Percentiles rank a stretch among this genome's conserved stretches.
Evolutionary conservation across 164 flowering plant genomes (phyloP).

Genomic region (Vitis vinifera): ASM3070453v1 NC_081812.1:23622501-23623000

Average conservation of each 20-base stretch:
- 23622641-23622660: slow-evolving; percentile 17
- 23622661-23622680: slow-evolving; percentile 66
- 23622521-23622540: slow-evolving; percentile 32
- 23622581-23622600: slow-evolving; percentile 19
- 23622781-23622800: slow-evolving; percentile 38
- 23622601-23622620: no score
- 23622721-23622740: not conserved
- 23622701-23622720: slow-evolving; percentile 68
- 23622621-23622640: not conserved
- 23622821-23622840: slow-evolving; percentile 80
- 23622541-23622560: slow-evolving; percentile 37
- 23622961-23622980: no score
- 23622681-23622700: slow-evolving; percentile 53
- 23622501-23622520: slow-evolving; percentile 22
- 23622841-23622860: slow-evolving; percentile 78
- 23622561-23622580: slow-evolving; percentile 56
- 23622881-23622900: slow-evolving; percentile 55
- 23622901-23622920: slow-evolving; percentile 37
- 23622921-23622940: slow-evolving; percentile 9
- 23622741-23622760: no score
- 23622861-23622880: slow-evolving; percentile 49
- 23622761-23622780: no score
- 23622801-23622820: slow-evolving; percentile 66
- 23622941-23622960: slow-evolving; percentile 40
- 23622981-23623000: no score